Conservation (phyloP, 176 grass and related monocot genomes). For the Phragmites australis region DNA sequence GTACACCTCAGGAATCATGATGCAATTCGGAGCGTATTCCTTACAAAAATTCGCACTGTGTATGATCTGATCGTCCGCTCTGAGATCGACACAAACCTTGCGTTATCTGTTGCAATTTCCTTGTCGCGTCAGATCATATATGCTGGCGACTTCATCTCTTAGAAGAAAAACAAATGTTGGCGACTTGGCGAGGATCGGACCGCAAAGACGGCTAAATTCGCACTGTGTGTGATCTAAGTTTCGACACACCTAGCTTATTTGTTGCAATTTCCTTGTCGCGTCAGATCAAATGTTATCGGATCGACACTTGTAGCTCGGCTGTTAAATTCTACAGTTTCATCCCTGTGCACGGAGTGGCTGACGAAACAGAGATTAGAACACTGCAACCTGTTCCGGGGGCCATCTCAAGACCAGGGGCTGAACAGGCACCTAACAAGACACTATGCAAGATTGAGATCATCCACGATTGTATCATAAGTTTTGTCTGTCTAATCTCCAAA, state of each 20-base stretch:
- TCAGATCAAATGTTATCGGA: slow-evolving; percentile 18
- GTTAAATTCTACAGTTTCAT: slow-evolving; percentile 9
- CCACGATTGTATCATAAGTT: background rate
- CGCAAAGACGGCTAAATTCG: too few relatives aligned
- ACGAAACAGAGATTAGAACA: slow-evolving; percentile 25
- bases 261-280: slow-evolving; percentile 40
- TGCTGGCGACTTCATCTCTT: too few relatives aligned
- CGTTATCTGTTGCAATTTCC: slow-evolving; percentile 32
- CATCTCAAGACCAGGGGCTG: background rate
- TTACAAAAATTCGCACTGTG: background rate
- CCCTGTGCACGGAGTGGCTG: slow-evolving; percentile 8
- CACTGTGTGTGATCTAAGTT: background rate
- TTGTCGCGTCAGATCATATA: slow-evolving; percentile 44
- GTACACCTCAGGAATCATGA: slow-evolving; percentile 23
- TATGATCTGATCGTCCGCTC: slow-evolving; percentile 2
- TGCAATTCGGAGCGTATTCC: background rate
- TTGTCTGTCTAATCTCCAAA: background rate
- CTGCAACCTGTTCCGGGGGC: background rate
- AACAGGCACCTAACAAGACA: slow-evolving; percentile 23
- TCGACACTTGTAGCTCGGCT: background rate
- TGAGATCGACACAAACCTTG: background rate
- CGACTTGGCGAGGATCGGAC: too few relatives aligned
- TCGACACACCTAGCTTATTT: slow-evolving; percentile 10
- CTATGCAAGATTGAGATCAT: background rate
- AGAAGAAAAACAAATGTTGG: too few relatives aligned